Evolutionary conservation across 805 yeast genomes (phyloP).

Genomic region (Lipomyces spencermartinsiae): DNA sequence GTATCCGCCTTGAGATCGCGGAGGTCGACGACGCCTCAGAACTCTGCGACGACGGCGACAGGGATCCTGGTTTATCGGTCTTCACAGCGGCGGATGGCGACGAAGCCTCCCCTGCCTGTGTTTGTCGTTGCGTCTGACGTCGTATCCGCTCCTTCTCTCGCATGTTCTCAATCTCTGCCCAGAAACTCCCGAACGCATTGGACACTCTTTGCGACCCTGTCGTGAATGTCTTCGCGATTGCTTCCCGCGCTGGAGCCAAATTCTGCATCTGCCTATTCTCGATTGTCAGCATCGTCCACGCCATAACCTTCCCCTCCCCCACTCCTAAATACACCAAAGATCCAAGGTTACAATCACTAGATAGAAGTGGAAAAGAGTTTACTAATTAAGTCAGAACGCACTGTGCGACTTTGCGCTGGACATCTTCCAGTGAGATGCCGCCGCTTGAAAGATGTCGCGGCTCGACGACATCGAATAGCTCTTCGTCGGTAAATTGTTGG

Average conservation of each 20-base stretch:
- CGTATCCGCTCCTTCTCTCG: slow-evolving; percentile 33
- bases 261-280: slow-evolving; percentile 34
- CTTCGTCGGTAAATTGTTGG: slow-evolving; percentile 66
- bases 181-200: slow-evolving; percentile 43
- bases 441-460: slow-evolving; percentile 51
- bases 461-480: slow-evolving; percentile 66
- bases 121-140: slow-evolving; percentile 14
- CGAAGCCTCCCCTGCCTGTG: background rate
- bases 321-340: background rate
- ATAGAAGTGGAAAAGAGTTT: background rate
- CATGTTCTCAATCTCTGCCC: slow-evolving; percentile 40
- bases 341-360: background rate
- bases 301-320: background rate
- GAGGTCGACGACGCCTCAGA: background rate
- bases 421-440: slow-evolving; percentile 40
- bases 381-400: slow-evolving; percentile 14
- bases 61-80: slow-evolving; percentile 3
- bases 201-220: slow-evolving; percentile 40
- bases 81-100: background rate
- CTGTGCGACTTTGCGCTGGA: slow-evolving; percentile 38
- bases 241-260: slow-evolving; percentile 40
- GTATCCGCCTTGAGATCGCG: slow-evolving; percentile 12
- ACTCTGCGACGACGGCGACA: slow-evolving; percentile 15
- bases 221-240: slow-evolving; percentile 41
- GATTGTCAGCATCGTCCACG: background rate